Evolutionary conservation across 305 asterid species (phyloP), one percentile per base, ranked within the genome.

Genomic region (Fraxinus platypoda): DNA sequence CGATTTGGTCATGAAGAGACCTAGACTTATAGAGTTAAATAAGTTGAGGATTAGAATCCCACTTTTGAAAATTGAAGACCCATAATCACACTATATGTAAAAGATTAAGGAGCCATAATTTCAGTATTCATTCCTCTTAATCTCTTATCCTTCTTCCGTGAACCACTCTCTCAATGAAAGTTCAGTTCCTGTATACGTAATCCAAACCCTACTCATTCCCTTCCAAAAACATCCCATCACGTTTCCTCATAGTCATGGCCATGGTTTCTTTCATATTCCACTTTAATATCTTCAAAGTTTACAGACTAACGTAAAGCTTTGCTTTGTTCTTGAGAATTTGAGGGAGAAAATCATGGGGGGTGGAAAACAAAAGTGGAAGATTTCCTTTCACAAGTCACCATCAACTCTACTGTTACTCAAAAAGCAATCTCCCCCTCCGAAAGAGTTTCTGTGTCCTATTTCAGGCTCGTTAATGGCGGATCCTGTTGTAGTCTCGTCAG

Each of bases 401-500:
- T 81, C 87, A 11, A 28, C 57, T 46, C 74, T 37, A 38, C 21
- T 73, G 23, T 35, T 73, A 5, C 84, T 35, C n/a, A 79, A 77
- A 26, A 86, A 81, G 79, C 84, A 74, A 0, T 8, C 43, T 2
- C n/a, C 82, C 12, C 83, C 86, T 8, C 98, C 99, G 0, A 75
- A 35, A 6, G 99, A 95, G 82, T 95, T 95, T 75, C 1, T 90
- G 0, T 95, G 99, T 80, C 97, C 99, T 0, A 75, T 95, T 6
- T 93, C 99, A 0, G 90, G 90, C 64, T 77, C 89, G 23, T 80
- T 93, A 17, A 95, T 95, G 99, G 94, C 95, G 83, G 99, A 95
- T 84, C 99, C 99, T 0, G 98, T 95, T 2, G 90, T 95, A 9
- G 92, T 93, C 12, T 82, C 98, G 49, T 93, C 98, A 38, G 98